phyloP scores from a whole-genome alignment of 2,329 filamentous ascomycete species.

The Diplodia corticola region DNA sequence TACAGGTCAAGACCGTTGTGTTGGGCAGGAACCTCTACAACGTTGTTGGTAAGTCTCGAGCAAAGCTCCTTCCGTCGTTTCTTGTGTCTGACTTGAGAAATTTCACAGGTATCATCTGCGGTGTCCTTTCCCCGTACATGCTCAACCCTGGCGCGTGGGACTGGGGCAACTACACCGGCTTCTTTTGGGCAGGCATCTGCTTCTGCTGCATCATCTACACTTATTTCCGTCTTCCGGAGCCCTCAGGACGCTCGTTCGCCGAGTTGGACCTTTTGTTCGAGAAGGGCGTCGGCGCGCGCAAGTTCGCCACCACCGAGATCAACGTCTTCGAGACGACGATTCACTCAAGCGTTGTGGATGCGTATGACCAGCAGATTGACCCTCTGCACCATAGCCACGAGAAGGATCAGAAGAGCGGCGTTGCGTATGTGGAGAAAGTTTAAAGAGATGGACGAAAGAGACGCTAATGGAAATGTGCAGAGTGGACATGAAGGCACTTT shows the following conservation, averaged over 20 bases:
- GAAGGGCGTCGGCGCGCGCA: slow-evolving; percentile 66
- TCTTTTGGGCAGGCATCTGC: slow-evolving; percentile 84
- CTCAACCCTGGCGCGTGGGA: slow-evolving; percentile 84
- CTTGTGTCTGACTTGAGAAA: background rate
- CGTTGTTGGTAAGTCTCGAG: slow-evolving; percentile 57
- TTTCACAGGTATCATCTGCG: slow-evolving; percentile 63
- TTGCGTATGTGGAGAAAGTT: slow-evolving; percentile 1
- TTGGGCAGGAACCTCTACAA: slow-evolving; percentile 77
- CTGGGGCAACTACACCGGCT: slow-evolving; percentile 84
- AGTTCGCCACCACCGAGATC: slow-evolving; percentile 63
- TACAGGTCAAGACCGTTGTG: slow-evolving; percentile 91
- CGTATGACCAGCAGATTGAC: slow-evolving; percentile 30
- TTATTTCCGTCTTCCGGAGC: slow-evolving; percentile 79
- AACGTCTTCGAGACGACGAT: slow-evolving; percentile 52
- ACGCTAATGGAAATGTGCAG: background rate
- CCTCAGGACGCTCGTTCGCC: slow-evolving; percentile 76
- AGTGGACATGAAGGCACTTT: background rate
- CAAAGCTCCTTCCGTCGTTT: background rate
- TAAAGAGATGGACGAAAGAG: background rate
- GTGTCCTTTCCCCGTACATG: slow-evolving; percentile 88
- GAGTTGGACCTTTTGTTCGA: slow-evolving; percentile 87
- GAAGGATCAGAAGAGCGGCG: background rate
- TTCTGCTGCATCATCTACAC: slow-evolving; percentile 80
- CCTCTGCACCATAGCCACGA: background rate
- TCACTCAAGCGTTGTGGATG: slow-evolving; percentile 33